phyloP scores from a whole-genome alignment of 352 stramenopile genomes.

The Phytopythium mirpurense region DNA sequence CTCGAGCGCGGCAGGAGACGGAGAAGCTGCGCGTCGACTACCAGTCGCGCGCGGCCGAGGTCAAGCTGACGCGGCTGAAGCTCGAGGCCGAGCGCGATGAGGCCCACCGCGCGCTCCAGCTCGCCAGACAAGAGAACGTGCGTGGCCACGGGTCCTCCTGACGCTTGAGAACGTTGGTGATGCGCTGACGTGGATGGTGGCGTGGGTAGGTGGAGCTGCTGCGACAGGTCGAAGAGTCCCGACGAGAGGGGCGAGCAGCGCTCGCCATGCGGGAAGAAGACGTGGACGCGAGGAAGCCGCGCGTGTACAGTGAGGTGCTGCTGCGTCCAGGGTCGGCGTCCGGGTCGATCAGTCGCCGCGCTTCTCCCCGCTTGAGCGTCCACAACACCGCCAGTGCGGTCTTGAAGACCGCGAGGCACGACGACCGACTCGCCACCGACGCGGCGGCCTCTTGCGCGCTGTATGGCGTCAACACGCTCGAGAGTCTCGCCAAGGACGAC shows the following conservation, averaged over 20 bases:
- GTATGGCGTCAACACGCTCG: background rate
- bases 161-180: too few species aligned
- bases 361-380: background rate
- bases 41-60: slow-evolving; percentile 40
- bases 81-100: slow-evolving; percentile 54
- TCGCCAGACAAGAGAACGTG: slow-evolving; percentile 40
- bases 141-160: background rate
- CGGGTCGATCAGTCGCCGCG: background rate
- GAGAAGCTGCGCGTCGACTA: slow-evolving; percentile 53
- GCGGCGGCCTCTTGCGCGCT: background rate
- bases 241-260: slow-evolving; percentile 34
- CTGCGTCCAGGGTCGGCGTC: slow-evolving; percentile 6
- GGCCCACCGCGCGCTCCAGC: slow-evolving; percentile 33
- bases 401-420: background rate
- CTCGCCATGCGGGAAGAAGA: slow-evolving; percentile 77
- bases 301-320: slow-evolving; percentile 35
- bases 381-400: background rate
- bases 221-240: slow-evolving; percentile 33
- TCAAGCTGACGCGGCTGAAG: slow-evolving; percentile 41
- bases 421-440: background rate
- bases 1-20: slow-evolving; percentile 44
- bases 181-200: background rate
- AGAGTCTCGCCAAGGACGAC: background rate
- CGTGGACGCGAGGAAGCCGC: slow-evolving; percentile 35
- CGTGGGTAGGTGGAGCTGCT: slow-evolving; percentile 20